A percentile compares a stretch with the other conserved stretches of the same genome.
Evolutionary conservation across 345 rosid species (phyloP).

Genomic region (Geranium brycei): DNA sequence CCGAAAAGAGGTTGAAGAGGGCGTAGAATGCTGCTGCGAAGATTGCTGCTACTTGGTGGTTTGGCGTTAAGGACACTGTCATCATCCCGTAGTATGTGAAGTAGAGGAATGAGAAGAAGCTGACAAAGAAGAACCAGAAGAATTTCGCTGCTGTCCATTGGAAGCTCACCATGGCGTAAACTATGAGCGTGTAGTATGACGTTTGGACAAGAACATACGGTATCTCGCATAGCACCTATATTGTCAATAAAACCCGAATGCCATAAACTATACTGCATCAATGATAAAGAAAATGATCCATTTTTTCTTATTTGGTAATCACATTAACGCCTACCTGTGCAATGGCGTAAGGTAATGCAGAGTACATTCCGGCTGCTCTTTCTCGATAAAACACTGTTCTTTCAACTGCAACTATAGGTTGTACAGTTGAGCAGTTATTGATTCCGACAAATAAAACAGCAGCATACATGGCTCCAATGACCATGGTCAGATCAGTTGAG

Average conservation of each 20-base stretch:
- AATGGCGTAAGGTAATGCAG: constrained; percentile 10
- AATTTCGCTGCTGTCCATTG: constrained; percentile 13
- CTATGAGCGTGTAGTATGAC: constrained; percentile 12
- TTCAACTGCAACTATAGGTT: constrained; percentile 16
- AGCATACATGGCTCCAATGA: constrained; percentile 15
- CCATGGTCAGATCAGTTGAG: constrained; percentile 11
- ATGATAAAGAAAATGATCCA: neutral
- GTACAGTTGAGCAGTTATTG: constrained; percentile 16
- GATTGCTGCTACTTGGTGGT: constrained; percentile 19
- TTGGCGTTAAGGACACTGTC: constrained; percentile 17
- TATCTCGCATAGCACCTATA: constrained; percentile 16
- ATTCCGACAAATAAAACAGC: constrained; percentile 15
- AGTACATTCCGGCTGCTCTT: constrained; percentile 19
- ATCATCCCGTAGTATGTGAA: constrained; percentile 21
- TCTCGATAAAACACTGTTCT: constrained; percentile 18
- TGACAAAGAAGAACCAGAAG: constrained; percentile 18
- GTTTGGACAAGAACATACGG: constrained; percentile 17
- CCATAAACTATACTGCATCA: too few relatives aligned
- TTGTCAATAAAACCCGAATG: neutral
- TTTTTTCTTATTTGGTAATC: neutral
- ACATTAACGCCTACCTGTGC: constrained; percentile 5
- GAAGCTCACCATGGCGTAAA: constrained; percentile 15
- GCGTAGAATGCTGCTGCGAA: constrained; percentile 18
- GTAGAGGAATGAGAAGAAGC: constrained; percentile 19
- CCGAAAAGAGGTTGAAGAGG: constrained; percentile 18